Percentiles rank a stretch among this genome's conserved stretches.
These are phyloP conservation scores for Sisymbrium irio DNA, from an alignment of 345 rosid species.

Conservation along the genomic window DNA sequence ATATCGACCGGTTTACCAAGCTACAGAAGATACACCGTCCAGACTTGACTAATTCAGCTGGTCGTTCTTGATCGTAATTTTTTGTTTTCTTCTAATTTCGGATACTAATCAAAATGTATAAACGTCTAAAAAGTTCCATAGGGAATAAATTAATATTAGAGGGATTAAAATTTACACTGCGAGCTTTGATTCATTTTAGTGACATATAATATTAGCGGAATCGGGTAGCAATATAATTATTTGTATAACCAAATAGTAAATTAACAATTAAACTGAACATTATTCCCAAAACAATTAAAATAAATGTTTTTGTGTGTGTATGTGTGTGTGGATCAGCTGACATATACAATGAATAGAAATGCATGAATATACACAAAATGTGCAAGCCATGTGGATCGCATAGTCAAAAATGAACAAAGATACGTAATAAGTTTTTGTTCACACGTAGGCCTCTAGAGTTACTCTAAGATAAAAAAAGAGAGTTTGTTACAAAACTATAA, in stretches of 20 bases:
- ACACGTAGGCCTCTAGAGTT: no score
- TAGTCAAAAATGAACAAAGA: background rate
- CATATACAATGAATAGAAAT: background rate
- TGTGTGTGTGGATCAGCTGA: background rate
- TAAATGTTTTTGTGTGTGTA: background rate
- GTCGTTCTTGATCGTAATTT: slow-evolving; percentile 10
- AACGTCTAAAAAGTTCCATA: background rate
- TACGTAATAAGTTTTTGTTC: no score
- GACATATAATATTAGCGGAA: background rate
- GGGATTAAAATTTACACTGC: background rate
- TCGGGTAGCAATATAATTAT: background rate
- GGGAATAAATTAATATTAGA: slow-evolving; percentile 7
- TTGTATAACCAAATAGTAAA: background rate
- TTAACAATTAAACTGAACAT: background rate
- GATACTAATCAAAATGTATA: slow-evolving; percentile 26
- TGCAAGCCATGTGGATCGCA: slow-evolving; percentile 10
- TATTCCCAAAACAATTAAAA: background rate
- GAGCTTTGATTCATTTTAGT: background rate
- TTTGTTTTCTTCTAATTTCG: background rate
- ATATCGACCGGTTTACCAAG: slow-evolving; percentile 49
- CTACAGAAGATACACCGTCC: slow-evolving; percentile 44
- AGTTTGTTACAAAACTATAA: no score
- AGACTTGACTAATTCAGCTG: background rate
- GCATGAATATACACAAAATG: background rate
- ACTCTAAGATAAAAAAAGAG: no score